These are phyloP conservation scores for Oligophagozyma castellii DNA, from an alignment of 1,139 yeast species.

Conservation along the genomic window DNA sequence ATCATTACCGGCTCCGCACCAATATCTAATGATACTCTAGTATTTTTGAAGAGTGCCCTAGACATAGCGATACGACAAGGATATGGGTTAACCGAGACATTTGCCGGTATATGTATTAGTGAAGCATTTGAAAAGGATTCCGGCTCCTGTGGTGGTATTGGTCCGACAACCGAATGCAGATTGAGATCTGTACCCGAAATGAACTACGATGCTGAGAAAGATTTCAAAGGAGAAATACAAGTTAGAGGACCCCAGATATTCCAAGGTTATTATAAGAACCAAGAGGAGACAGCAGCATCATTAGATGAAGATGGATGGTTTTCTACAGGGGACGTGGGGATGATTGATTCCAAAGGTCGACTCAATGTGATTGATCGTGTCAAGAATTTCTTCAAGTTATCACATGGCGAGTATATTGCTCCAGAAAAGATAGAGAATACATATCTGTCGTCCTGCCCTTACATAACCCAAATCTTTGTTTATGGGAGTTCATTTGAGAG, in stretches of 20 bases:
- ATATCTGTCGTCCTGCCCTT: conserved; percentile 41
- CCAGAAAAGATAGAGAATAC: conserved; percentile 65
- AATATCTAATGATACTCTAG: conserved; percentile 43
- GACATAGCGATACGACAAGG: conserved; percentile 54
- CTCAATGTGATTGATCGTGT: conserved; percentile 57
- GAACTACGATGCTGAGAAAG: conserved; percentile 39
- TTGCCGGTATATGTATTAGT: conserved; percentile 45
- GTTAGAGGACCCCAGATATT: conserved; percentile 59
- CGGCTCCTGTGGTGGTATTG: conserved; percentile 54
- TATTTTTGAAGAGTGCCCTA: conserved; percentile 49
- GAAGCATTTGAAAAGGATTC: conserved; percentile 33
- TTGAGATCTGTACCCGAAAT: conserved; percentile 55
- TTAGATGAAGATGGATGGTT: conserved; percentile 62
- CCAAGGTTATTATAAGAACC: conserved; percentile 44
- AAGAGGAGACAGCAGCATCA: conserved; percentile 37
- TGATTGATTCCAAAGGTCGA: conserved; percentile 40
- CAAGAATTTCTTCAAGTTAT: conserved; percentile 65
- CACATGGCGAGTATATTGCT: conserved; percentile 74
- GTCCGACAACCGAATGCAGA: conserved; percentile 41
- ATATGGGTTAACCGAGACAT: conserved; percentile 66
- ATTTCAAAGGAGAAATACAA: conserved; percentile 44
- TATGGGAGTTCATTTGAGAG: conserved; percentile 56
- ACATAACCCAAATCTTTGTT: conserved; percentile 44
- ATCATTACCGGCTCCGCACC: conserved; percentile 65
- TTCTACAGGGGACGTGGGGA: conserved; percentile 63